These are phyloP conservation scores for Volvox africanus DNA, from an alignment of 139 green algal species.

Conservation along the genomic window DNA sequence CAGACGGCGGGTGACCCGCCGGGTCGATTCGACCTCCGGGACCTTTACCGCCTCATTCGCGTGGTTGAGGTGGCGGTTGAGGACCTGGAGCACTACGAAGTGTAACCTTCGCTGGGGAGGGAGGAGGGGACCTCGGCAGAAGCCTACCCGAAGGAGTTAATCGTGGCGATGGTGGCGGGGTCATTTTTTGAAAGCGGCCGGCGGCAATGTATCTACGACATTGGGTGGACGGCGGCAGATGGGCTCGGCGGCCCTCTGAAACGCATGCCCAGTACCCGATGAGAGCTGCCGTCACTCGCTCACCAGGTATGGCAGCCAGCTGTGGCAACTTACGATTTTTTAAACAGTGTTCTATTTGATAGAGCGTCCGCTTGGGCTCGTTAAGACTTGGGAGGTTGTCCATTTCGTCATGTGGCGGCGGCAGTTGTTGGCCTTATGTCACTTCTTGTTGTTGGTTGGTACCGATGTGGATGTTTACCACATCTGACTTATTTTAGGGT, in stretches of 20 bases:
- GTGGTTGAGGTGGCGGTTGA: constrained; percentile 35
- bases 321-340: too few relatives aligned
- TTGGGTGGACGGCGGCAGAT: neutral
- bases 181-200: neutral
- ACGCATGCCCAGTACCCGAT: neutral
- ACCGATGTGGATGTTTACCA: too few relatives aligned
- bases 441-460: too few relatives aligned
- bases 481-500: too few relatives aligned
- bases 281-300: neutral
- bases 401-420: too few relatives aligned
- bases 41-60: constrained; percentile 43
- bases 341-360: too few relatives aligned
- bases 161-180: neutral
- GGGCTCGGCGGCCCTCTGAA: neutral
- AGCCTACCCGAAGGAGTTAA: neutral
- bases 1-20: neutral
- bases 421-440: too few relatives aligned
- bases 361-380: too few relatives aligned
- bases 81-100: constrained; percentile 20
- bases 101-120: too few relatives aligned
- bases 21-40: constrained; percentile 38
- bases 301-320: too few relatives aligned
- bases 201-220: neutral
- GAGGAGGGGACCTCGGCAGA: neutral
- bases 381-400: too few relatives aligned